These are phyloP conservation scores for Fragaria ananassa DNA, from an alignment of 306 rosid genomes.

Conservation along the genomic window DNA sequence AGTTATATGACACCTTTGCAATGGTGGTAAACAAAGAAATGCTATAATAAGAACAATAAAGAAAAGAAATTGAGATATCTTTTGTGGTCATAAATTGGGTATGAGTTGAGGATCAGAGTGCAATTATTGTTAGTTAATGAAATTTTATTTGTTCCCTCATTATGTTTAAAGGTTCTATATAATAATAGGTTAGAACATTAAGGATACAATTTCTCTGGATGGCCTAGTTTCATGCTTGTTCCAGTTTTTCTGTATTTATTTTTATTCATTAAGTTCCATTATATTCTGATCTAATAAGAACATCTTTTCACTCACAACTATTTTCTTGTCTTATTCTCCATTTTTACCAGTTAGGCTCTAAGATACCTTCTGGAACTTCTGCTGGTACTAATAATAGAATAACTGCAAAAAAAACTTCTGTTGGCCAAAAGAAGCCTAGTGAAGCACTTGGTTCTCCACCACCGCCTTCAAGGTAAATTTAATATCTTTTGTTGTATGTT, in stretches of 20 bases:
- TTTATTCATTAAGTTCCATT: background rate
- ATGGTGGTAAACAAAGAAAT: background rate
- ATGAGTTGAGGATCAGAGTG: background rate
- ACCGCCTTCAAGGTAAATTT: conserved; percentile 65
- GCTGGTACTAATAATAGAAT: conserved; percentile 44
- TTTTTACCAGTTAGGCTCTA: conserved; percentile 42
- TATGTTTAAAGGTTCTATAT: background rate
- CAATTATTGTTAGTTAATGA: background rate
- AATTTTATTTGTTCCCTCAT: background rate
- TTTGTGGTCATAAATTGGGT: background rate
- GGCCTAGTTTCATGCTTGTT: background rate
- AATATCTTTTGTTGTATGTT: background rate
- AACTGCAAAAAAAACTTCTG: conserved; percentile 57
- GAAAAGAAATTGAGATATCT: background rate
- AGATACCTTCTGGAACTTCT: conserved; percentile 42
- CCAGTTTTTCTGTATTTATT: background rate
- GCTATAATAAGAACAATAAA: background rate
- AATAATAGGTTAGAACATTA: background rate
- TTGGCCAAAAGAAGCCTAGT: conserved; percentile 83
- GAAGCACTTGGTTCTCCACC: conserved; percentile 87
- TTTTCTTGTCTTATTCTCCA: conserved; percentile 8
- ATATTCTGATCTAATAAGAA: background rate
- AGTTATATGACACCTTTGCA: background rate
- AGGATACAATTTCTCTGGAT: background rate
- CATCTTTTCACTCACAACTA: conserved; percentile 2